These are phyloP conservation scores for Bolboschoenus planiculmis DNA, from an alignment of 176 grass and related monocot species.

Conservation along the genomic window DNA sequence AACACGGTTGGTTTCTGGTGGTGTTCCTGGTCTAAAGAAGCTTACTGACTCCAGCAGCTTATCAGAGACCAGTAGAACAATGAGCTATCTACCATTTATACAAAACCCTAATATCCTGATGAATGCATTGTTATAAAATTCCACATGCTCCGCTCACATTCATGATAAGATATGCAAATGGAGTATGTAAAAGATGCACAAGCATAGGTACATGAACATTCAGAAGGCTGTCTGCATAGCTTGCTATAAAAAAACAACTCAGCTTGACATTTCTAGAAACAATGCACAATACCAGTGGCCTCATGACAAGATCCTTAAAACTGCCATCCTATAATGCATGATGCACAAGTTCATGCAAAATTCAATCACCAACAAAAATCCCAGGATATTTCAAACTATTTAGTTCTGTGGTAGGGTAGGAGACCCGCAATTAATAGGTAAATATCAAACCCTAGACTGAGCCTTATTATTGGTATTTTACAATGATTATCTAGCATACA, in stretches of 20 bases:
- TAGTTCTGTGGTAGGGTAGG: neutral
- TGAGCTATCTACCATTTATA: neutral
- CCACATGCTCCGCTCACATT: neutral
- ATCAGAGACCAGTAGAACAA: neutral
- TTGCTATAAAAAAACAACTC: neutral
- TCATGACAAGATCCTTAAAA: neutral
- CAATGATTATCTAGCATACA: neutral
- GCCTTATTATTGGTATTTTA: neutral
- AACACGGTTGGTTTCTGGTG: neutral
- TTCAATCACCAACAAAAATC: neutral
- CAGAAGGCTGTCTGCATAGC: neutral
- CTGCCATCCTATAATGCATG: neutral
- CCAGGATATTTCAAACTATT: neutral
- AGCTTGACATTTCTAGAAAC: neutral
- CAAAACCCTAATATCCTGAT: neutral
- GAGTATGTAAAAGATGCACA: neutral
- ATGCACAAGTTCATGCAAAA: neutral
- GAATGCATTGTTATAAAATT: neutral
- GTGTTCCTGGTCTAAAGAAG: neutral
- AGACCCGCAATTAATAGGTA: neutral
- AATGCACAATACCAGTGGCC: neutral
- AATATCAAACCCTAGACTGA: neutral
- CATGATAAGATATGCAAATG: neutral
- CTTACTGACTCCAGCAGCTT: neutral
- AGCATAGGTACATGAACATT: neutral